These are phyloP conservation scores for Diplosphaera chodatii DNA, from an alignment of 139 green algal species.

Conservation along the genomic window DNA sequence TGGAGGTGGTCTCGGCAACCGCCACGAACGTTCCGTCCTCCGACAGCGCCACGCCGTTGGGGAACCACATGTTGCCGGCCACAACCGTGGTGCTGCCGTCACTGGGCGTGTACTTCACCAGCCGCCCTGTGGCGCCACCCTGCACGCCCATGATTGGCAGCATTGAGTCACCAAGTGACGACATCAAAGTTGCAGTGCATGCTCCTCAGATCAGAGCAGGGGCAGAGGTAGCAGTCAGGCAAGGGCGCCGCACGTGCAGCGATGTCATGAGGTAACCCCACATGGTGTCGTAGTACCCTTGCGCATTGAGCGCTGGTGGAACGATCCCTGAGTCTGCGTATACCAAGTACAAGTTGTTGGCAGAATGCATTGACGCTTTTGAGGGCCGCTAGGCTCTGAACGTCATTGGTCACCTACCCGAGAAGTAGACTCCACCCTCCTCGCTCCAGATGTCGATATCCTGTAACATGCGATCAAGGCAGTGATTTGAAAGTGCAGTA, in stretches of 20 bases:
- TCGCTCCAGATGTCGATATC: slow-evolving; percentile 21
- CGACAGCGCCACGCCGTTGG: slow-evolving; percentile 33
- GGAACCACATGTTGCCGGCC: slow-evolving; percentile 25
- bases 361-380: no score
- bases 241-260: slow-evolving; percentile 12
- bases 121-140: slow-evolving; percentile 29
- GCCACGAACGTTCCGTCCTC: slow-evolving; percentile 21
- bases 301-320: slow-evolving; percentile 3
- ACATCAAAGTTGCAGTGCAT: no score
- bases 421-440: slow-evolving; percentile 50
- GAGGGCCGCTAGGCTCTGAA: no score
- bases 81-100: slow-evolving; percentile 16
- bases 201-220: no score
- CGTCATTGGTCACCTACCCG: slow-evolving; percentile 25
- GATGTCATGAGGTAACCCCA: slow-evolving; percentile 19
- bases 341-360: no score
- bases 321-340: slow-evolving; percentile 6
- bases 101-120: slow-evolving; percentile 23
- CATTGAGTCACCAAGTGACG: no score
- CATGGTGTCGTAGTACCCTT: slow-evolving; percentile 29
- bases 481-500: no score
- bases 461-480: no score
- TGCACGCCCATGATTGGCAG: no score
- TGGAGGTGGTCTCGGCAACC: slow-evolving; percentile 27
- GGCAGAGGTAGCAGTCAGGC: no score